These are phyloP conservation scores for Eucalyptus erythrocorys DNA, from an alignment of 345 rosid genomes.

Conservation along the genomic window DNA sequence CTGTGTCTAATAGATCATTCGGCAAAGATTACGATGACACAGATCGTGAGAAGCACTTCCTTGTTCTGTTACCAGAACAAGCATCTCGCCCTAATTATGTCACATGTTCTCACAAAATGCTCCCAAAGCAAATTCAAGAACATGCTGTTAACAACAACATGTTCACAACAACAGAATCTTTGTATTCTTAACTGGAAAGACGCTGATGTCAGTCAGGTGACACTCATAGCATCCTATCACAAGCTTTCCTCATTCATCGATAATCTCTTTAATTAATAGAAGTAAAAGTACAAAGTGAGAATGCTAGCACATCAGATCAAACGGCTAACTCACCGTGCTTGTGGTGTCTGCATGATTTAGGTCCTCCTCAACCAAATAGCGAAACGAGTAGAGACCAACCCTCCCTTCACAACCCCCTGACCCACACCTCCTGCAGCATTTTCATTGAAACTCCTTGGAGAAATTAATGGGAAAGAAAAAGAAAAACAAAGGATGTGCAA, in stretches of 20 bases:
- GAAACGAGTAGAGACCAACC: background rate
- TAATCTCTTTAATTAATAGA: background rate
- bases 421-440: constrained; percentile 37
- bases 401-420: constrained; percentile 28
- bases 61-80: background rate
- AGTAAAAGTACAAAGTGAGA: background rate
- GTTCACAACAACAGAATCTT: background rate
- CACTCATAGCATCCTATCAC: background rate
- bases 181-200: background rate
- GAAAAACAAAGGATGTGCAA: background rate
- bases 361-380: constrained; percentile 1
- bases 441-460: background rate
- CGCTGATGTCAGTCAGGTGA: background rate
- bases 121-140: background rate
- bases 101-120: background rate
- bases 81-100: background rate
- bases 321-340: constrained; percentile 44
- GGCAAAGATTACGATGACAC: background rate
- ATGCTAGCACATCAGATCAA: background rate
- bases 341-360: constrained; percentile 77
- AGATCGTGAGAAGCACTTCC: background rate
- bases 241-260: background rate
- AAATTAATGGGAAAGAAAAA: constrained; percentile 5
- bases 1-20: background rate
- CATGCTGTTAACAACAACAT: background rate